Conservation (phyloP, 2,329 filamentous ascomycete species). For the Botrytis tulipae region DNA sequence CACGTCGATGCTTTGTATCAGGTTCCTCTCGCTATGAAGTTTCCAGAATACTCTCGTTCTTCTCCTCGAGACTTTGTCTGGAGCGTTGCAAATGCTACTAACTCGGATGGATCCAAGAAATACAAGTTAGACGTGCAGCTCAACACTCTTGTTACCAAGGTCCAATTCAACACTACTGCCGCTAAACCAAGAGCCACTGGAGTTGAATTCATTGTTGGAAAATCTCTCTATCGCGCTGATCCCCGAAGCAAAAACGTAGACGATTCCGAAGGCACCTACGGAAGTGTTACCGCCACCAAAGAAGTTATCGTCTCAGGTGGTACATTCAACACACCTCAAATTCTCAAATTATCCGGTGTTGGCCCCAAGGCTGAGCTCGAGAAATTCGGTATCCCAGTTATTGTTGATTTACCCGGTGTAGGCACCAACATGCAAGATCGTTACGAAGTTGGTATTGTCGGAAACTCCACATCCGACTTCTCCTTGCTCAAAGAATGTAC, state of each 20-base stretch:
- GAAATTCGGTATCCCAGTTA: conserved; percentile 47
- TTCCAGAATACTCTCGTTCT: conserved; percentile 23
- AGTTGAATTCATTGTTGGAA: conserved; percentile 44
- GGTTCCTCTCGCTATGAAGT: conserved; percentile 32
- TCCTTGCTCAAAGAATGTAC: conserved; percentile 41
- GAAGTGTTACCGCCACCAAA: conserved; percentile 23
- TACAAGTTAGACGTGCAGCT: conserved; percentile 20
- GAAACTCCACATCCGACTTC: conserved; percentile 42
- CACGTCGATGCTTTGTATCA: conserved; percentile 30
- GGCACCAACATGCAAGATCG: conserved; percentile 58
- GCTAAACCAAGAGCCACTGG: conserved; percentile 41
- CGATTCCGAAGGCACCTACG: conserved; percentile 26
- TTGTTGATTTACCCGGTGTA: conserved; percentile 60
- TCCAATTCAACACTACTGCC: conserved; percentile 29
- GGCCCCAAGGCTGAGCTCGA: conserved; percentile 43
- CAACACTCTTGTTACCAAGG: conserved; percentile 42
- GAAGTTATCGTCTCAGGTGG: conserved; percentile 51
- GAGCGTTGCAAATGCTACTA: conserved; percentile 23
- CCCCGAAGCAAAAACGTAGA: conserved; percentile 38
- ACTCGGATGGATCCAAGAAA: conserved; percentile 24
- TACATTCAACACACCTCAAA: conserved; percentile 46
- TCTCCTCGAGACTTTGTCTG: conserved; percentile 30
- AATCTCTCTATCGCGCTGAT: conserved; percentile 45
- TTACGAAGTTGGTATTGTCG: conserved; percentile 47
- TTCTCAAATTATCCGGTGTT: conserved; percentile 48